Evolutionary conservation across 352 stramenopile genomes (phyloP), one percentile per base, ranked within the genome.

Genomic region (Discostella stelligera): DNA sequence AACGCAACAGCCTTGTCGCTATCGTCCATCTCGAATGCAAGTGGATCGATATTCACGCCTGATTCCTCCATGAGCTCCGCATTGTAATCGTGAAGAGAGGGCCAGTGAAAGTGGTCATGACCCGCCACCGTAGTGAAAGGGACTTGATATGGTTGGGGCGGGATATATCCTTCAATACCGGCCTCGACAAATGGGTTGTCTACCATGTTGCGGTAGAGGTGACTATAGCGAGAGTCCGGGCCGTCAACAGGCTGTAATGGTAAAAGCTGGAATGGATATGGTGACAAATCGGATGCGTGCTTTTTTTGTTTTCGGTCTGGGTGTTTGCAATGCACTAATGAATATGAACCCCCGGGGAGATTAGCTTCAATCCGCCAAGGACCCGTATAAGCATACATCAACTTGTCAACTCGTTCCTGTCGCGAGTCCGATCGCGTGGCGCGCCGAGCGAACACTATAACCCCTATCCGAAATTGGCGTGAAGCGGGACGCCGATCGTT

Each of bases 331-430:
- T 74, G 66, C 30, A 66, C 52, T 1, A 74, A 13, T 13, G 20
- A 6, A 39, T 74, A 74, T 7, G 53, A 74, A 9, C 13, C 66
- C 10, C 66, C 66, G 9, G 46, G 41, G 8, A 74, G 23, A 16
- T 8, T 16, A 16, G 32, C 18, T 44, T 48, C 14, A 52, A 74
- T 37, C 0, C 46, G 7, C 66, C 54, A 74, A 18, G 55, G 67
- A 20, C 58, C 55, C 20, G 55, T 75, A 20, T 52, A 48, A n/a
- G 60, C 14, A 27, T 65, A 71, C 13, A 50, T 46, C 3, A 77
- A 21, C 52, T 71, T 77, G 1, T 39, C 61, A 0, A 77, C 59
- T 48, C 53, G 39, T 14, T 14, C 69, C 8, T 25, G 2, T 21
- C 16, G 6, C 25, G 37, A n/a, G 66, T 71, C 69, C 16, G 60